Evolutionary conservation across 805 yeast genomes (phyloP).

Genomic region (Candida dajiaensis): DNA sequence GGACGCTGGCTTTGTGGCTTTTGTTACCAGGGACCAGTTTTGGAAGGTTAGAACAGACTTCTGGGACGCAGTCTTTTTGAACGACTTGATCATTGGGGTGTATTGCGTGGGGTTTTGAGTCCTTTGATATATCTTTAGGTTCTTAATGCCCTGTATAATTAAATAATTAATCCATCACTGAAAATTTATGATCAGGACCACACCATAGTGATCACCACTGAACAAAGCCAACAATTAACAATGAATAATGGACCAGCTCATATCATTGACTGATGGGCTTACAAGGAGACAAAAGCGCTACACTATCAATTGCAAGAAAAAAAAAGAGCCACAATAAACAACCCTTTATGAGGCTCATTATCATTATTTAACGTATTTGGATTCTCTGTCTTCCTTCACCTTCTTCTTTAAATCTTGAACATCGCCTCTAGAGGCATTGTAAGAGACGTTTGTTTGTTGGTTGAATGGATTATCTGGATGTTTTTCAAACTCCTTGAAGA

Average conservation of each 20-base stretch:
- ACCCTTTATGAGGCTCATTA: background rate
- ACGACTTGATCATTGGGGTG: background rate
- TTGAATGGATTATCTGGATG: conserved; percentile 81
- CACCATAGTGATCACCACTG: no score
- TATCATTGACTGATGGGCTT: no score
- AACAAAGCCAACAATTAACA: no score
- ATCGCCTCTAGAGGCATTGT: conserved; percentile 56
- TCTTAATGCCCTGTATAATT: no score
- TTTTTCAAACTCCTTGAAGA: conserved; percentile 77
- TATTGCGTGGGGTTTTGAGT: no score
- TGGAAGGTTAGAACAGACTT: background rate
- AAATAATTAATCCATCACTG: no score
- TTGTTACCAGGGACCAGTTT: background rate
- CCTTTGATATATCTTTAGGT: background rate
- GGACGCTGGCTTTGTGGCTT: background rate
- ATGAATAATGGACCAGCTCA: no score
- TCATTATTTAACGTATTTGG: conserved; percentile 12
- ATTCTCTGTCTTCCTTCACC: conserved; percentile 45
- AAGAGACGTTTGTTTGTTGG: conserved; percentile 53
- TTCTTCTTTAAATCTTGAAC: conserved; percentile 39
- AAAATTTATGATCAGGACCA: background rate
- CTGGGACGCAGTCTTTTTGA: background rate
- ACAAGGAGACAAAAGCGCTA: no score
- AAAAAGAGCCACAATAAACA: background rate
- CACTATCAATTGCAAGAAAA: background rate